Percentiles rank a stretch among this genome's conserved stretches.
Evolutionary conservation across 805 yeast species (phyloP).

Genomic region (Spencermartinsiella europaea): DNA sequence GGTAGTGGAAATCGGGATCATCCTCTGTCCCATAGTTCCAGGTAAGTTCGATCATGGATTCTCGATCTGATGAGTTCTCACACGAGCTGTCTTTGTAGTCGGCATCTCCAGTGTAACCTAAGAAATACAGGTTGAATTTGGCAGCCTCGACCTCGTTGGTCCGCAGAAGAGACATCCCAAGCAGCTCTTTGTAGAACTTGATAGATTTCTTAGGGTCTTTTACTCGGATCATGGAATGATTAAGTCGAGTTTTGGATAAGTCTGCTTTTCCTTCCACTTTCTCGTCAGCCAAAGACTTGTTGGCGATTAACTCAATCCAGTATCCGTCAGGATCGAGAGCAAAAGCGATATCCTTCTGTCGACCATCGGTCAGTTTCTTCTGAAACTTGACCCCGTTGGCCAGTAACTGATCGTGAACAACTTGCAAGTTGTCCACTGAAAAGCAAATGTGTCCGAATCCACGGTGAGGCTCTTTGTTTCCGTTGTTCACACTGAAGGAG

Average conservation of each 20-base stretch:
- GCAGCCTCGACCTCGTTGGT: conserved; percentile 58
- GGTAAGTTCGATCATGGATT: conserved; percentile 81
- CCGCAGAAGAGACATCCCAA: conserved; percentile 74
- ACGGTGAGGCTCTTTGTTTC: conserved; percentile 76
- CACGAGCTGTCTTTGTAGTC: conserved; percentile 24
- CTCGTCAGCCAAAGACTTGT: conserved; percentile 39
- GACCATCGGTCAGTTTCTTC: conserved; percentile 82
- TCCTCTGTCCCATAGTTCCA: conserved; percentile 94
- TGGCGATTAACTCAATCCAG: conserved; percentile 87
- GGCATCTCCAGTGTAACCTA: conserved; percentile 55
- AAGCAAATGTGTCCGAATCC: conserved; percentile 95
- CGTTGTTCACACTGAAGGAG: conserved; percentile 60
- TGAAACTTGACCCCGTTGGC: conserved; percentile 65
- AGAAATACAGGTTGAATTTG: conserved; percentile 77
- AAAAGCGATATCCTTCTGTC: conserved; percentile 90
- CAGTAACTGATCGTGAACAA: conserved; percentile 54
- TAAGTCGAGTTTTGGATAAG: conserved; percentile 48
- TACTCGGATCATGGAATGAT: conserved; percentile 91
- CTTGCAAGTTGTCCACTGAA: conserved; percentile 73
- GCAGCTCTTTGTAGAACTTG: conserved; percentile 67
- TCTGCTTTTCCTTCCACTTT: conserved; percentile 21
- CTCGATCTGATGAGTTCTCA: conserved; percentile 35
- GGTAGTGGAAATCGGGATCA: conserved; percentile 70
- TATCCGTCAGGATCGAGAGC: conserved; percentile 94
- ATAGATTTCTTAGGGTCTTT: conserved; percentile 75